Evolutionary conservation across 164 flowering plant species (phyloP).

Genomic region (Umbilicus rupestris): DNA sequence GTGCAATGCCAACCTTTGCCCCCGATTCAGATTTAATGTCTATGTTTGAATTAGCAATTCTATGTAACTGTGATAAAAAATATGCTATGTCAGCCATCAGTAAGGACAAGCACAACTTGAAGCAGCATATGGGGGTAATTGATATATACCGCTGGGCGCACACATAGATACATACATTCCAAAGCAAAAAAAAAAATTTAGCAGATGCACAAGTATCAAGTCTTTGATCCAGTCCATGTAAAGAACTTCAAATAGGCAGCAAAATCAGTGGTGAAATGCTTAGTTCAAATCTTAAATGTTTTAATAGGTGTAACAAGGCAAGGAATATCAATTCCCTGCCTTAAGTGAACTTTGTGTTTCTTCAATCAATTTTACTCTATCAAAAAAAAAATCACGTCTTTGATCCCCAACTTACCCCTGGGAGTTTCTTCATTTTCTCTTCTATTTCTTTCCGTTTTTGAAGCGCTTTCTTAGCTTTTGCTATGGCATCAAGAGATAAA

Average conservation of each 20-base stretch:
- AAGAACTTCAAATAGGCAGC: too few relatives aligned
- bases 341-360: too few relatives aligned
- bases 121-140: neutral
- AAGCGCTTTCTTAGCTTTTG: slow-evolving; percentile 82
- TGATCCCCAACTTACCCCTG: slow-evolving; percentile 36
- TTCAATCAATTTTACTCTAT: too few relatives aligned
- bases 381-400: too few relatives aligned
- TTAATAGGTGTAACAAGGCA: too few relatives aligned
- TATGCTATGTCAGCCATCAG: neutral
- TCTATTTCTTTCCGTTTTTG: slow-evolving; percentile 77
- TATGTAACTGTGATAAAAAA: slow-evolving; percentile 44
- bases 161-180: neutral
- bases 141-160: neutral
- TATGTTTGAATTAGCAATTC: slow-evolving; percentile 27
- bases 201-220: neutral
- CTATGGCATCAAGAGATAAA: slow-evolving; percentile 85
- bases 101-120: neutral
- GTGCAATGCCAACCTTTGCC: slow-evolving; percentile 22
- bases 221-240: too few relatives aligned
- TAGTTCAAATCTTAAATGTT: too few relatives aligned
- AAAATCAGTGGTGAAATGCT: too few relatives aligned
- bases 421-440: slow-evolving; percentile 81
- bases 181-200: neutral
- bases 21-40: slow-evolving; percentile 24
- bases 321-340: too few relatives aligned